These are phyloP conservation scores for Pythium vanterpoolii DNA, from an alignment of 352 stramenopile genomes.

Conservation along the genomic window DNA sequence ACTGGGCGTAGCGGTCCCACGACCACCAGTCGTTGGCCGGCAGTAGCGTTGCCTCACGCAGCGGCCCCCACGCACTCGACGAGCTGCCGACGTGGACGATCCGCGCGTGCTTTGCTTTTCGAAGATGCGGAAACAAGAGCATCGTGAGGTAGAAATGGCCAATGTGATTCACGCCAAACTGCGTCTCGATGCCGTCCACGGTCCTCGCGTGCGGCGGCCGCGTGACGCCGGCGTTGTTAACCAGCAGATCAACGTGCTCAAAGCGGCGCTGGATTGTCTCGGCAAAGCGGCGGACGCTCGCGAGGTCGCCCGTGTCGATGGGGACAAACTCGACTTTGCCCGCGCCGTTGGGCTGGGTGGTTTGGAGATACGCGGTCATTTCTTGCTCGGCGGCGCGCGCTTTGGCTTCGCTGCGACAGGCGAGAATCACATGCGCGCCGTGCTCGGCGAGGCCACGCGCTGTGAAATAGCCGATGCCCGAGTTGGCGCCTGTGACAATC, in stretches of 20 bases:
- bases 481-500: conserved; percentile 66
- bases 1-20: conserved; percentile 17
- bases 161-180: conserved; percentile 77
- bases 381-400: conserved; percentile 7
- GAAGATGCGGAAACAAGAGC: conserved; percentile 40
- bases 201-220: conserved; percentile 29
- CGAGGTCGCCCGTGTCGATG: conserved; percentile 40
- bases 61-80: conserved; percentile 2
- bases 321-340: conserved; percentile 35
- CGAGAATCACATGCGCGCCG: conserved; percentile 52
- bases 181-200: conserved; percentile 41
- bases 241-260: conserved; percentile 51
- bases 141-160: conserved; percentile 68
- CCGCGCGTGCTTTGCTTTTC: conserved; percentile 19
- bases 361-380: conserved; percentile 6
- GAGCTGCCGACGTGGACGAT: conserved; percentile 45
- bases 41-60: not conserved
- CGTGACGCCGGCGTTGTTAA: conserved; percentile 71
- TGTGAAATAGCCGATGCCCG: conserved; percentile 60
- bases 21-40: not conserved
- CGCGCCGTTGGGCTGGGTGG: not conserved
- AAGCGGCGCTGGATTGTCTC: conserved; percentile 30
- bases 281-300: conserved; percentile 42
- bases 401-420: conserved; percentile 37
- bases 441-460: conserved; percentile 34